Percentiles rank a stretch among this genome's conserved stretches.
Conservation (phyloP, 176 grass and related monocot genomes). For the Tuctoria greenei region DNA sequence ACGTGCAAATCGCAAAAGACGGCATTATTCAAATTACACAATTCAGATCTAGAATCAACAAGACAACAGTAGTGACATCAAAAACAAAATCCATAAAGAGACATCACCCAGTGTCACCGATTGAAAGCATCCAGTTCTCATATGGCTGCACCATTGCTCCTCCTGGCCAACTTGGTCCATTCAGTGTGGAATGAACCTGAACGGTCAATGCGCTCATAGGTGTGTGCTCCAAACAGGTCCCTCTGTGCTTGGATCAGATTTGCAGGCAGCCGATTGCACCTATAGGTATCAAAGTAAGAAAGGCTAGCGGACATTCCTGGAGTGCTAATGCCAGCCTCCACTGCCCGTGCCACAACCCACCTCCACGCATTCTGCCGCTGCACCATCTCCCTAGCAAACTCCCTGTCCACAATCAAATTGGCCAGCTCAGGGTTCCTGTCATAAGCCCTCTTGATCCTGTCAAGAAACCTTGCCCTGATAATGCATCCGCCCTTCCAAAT, state of each 20-base stretch:
- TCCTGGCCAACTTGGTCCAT: slow-evolving; percentile 73
- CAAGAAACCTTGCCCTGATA: slow-evolving; percentile 83
- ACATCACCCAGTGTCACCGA: slow-evolving; percentile 7
- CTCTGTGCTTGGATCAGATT: slow-evolving; percentile 97
- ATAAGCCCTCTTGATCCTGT: slow-evolving; percentile 90
- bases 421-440: slow-evolving; percentile 70
- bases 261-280: slow-evolving; percentile 74
- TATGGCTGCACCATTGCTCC: slow-evolving; percentile 38
- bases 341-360: slow-evolving; percentile 78
- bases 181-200: slow-evolving; percentile 88
- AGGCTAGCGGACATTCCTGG: slow-evolving; percentile 91
- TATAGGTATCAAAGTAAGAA: slow-evolving; percentile 89
- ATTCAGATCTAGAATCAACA: slow-evolving; percentile 42
- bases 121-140: slow-evolving; percentile 30
- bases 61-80: slow-evolving; percentile 44
- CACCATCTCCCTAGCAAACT: slow-evolving; percentile 95
- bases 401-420: slow-evolving; percentile 93
- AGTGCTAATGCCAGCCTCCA: slow-evolving; percentile 83
- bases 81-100: slow-evolving; percentile 22
- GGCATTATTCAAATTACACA: slow-evolving; percentile 47
- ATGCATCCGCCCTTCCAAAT: slow-evolving; percentile 98
- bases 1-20: slow-evolving; percentile 25
- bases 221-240: slow-evolving; percentile 93
- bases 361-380: slow-evolving; percentile 85
- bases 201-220: slow-evolving; percentile 78